These are phyloP conservation scores for Paramecium primaurelia DNA, from an alignment of 73 alveolate species.

Conservation along the genomic window DNA sequence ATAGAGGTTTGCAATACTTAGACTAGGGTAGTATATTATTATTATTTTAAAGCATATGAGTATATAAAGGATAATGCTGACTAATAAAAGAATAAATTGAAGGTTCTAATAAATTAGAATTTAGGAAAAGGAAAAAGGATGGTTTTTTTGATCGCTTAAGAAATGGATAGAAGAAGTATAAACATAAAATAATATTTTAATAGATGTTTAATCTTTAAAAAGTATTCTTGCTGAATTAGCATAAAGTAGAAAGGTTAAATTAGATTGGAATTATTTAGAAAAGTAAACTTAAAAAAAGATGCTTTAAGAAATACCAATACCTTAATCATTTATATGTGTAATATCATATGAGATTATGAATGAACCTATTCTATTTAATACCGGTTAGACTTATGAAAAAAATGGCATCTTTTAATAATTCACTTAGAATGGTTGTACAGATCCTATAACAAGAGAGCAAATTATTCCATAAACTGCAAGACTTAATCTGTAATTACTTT, in stretches of 20 bases:
- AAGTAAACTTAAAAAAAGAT: background rate
- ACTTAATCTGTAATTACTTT: background rate
- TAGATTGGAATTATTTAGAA: background rate
- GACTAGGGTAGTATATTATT: background rate
- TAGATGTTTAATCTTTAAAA: background rate
- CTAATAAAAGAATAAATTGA: background rate
- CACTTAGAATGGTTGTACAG: background rate
- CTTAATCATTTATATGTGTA: background rate
- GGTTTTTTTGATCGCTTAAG: background rate
- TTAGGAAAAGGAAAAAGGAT: constrained; percentile 5
- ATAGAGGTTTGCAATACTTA: background rate
- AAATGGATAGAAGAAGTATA: constrained; percentile 24
- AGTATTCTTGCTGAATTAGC: background rate
- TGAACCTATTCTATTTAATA: background rate
- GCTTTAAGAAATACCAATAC: background rate
- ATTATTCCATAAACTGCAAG: background rate
- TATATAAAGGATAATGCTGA: background rate
- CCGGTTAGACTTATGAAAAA: constrained; percentile 25
- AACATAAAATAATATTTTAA: background rate
- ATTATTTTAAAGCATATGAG: background rate
- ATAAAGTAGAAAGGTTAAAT: background rate
- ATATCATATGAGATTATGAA: background rate
- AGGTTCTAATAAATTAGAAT: background rate
- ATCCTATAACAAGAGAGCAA: constrained; percentile 1
- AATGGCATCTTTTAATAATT: background rate